Base-by-base conservation (phyloP, 169 alveolate genomes). In the Eimeria falciformis region DNA sequence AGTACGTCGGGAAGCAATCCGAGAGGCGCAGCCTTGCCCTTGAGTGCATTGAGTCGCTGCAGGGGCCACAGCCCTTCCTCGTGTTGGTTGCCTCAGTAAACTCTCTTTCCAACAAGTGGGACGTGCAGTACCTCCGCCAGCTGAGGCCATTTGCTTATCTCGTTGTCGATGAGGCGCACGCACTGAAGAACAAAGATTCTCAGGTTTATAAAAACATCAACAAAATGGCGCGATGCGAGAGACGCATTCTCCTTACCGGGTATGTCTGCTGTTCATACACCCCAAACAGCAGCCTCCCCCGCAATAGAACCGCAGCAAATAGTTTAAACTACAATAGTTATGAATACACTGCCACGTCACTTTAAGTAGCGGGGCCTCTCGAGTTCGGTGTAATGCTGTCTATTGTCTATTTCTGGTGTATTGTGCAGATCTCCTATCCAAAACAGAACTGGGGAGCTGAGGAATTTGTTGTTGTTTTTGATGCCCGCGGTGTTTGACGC, bases 101-200 rank as follows among this genome's bases (percentile, higher is more conserved):
- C 75, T 62, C 95, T 21, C 91, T 84, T 23, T 56, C 93, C 21
- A 66, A 78, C 65, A 92, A 88, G 46, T 84, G 90, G 93, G 93
- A 85, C 68, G 33, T 71, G 37, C 92, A 83, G 65, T 85, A 81
- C 37, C 27, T 92, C 47, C 66, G 86, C 71, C 90, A 87, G 55
- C 90, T 85, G 23, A 45, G 89, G 23, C 85, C 81, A 50, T 94
- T 96, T 85, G 97, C 96, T 90, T 97, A 97, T 90, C 94, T 97
- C 91, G 95, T 97, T 46, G 97, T 98, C 55, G 99, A 98, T 91
- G 99, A 98, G 85, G 99, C 99, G 45, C 99, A 98, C 94, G 94
- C 97, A 33, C 95, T 98, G 29, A 98, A 98, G 90, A 98, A 98
- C 93, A 94, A 97, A 75, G 97, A 97, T 46, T 96, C 98, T 4